These are phyloP conservation scores for Penstemon davidsonii DNA, from an alignment of 257 asterid genomes.

Conservation along the genomic window DNA sequence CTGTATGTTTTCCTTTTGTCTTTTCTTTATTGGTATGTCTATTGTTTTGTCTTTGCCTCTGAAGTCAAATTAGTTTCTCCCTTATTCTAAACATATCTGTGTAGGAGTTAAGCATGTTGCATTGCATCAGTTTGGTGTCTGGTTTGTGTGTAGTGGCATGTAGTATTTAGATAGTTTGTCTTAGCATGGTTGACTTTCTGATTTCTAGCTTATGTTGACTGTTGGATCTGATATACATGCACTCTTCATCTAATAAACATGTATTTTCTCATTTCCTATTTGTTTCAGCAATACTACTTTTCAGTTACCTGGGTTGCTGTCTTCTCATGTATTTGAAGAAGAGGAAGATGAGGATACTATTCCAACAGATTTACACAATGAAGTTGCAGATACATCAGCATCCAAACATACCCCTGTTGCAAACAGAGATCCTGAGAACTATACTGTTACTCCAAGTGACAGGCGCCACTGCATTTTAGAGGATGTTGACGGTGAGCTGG, in stretches of 20 bases:
- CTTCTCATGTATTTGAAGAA: constrained; percentile 46
- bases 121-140: constrained; percentile 15
- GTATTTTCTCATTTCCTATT: constrained; percentile 23
- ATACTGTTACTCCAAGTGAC: constrained; percentile 65
- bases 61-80: constrained; percentile 6
- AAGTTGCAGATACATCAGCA: constrained; percentile 44
- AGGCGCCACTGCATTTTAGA: constrained; percentile 79
- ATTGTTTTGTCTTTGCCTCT: constrained; percentile 18
- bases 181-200: constrained; percentile 16
- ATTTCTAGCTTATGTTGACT: constrained; percentile 18
- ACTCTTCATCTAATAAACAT: background rate
- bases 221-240: constrained; percentile 21
- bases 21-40: constrained; percentile 14
- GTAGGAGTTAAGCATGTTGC: constrained; percentile 13
- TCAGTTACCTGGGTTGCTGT: constrained; percentile 58
- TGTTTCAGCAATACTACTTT: constrained; percentile 63
- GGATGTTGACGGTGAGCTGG: constrained; percentile 98
- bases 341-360: constrained; percentile 59
- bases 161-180: constrained; percentile 15
- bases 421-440: constrained; percentile 56
- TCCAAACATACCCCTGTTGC: constrained; percentile 45
- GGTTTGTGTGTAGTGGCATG: constrained; percentile 23
- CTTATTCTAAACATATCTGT: background rate
- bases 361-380: constrained; percentile 43
- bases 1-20: constrained; percentile 1